phyloP scores from a whole-genome alignment of 768 basidiomycete species.

The Rhodotorula sphaerocarpa region DNA sequence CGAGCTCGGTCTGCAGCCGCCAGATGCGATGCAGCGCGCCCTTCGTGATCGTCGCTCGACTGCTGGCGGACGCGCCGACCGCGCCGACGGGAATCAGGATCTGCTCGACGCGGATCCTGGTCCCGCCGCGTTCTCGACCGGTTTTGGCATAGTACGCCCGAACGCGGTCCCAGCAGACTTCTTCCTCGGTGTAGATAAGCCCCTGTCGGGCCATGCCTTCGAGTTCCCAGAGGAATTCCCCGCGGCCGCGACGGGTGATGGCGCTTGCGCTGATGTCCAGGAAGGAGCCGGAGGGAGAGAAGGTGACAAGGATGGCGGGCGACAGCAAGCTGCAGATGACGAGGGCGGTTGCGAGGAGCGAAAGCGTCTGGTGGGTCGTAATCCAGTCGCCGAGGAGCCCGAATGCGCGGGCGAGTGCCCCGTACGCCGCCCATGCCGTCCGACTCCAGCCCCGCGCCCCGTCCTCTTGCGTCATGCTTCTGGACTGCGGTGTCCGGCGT shows the following conservation, averaged over 20 bases:
- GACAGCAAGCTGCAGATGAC: slow-evolving; percentile 57
- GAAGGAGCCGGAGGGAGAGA: slow-evolving; percentile 59
- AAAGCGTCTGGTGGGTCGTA: slow-evolving; percentile 78
- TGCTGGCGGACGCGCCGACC: slow-evolving; percentile 35
- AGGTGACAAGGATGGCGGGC: slow-evolving; percentile 78
- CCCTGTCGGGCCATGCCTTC: slow-evolving; percentile 53
- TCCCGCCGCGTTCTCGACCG: slow-evolving; percentile 61
- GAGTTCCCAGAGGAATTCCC: slow-evolving; percentile 47
- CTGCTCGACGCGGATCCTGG: slow-evolving; percentile 67
- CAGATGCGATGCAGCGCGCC: slow-evolving; percentile 59
- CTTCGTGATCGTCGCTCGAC: slow-evolving; percentile 53
- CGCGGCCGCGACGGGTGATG: slow-evolving; percentile 54
- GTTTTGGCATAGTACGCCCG: slow-evolving; percentile 58
- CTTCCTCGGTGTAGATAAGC: slow-evolving; percentile 62
- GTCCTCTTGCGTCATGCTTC: background rate
- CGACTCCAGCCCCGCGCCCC: too few relatives aligned
- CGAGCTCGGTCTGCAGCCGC: slow-evolving; percentile 55
- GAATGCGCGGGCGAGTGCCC: background rate
- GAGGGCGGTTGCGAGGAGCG: slow-evolving; percentile 68
- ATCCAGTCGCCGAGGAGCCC: slow-evolving; percentile 3
- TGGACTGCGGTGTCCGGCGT: background rate
- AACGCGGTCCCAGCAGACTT: slow-evolving; percentile 55
- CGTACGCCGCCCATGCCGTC: background rate
- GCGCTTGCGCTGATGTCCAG: slow-evolving; percentile 49
- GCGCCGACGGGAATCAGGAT: slow-evolving; percentile 59